Conservation (phyloP, 192 early-diverging fungal genomes). For the Lunasporangiospora selenospora region DNA sequence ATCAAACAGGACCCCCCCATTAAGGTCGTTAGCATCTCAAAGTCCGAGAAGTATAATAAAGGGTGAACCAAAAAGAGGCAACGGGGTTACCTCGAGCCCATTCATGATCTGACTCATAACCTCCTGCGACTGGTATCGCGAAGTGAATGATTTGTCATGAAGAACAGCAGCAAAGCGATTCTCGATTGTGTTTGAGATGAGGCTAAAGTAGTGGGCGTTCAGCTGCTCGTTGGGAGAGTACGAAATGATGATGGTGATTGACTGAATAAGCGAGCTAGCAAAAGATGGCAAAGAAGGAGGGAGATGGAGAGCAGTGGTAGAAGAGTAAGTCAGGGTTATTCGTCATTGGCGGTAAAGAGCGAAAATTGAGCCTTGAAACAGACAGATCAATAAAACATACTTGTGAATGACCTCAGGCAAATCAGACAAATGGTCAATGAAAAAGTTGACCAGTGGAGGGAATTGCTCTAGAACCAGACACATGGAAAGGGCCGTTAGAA, state of each 20-base stretch:
- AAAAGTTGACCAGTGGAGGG: conserved; percentile 63
- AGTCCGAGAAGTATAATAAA: conserved; percentile 1
- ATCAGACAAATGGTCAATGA: conserved; percentile 61
- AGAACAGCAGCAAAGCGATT: conserved; percentile 62
- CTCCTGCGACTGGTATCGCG: conserved; percentile 59
- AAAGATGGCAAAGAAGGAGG: too few species aligned
- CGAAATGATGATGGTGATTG: conserved; percentile 65
- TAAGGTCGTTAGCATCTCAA: background rate
- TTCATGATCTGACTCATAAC: conserved; percentile 67
- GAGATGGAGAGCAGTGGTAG: too few species aligned
- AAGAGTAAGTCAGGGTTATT: too few species aligned
- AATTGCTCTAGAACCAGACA: conserved; percentile 52
- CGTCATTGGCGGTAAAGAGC: too few species aligned
- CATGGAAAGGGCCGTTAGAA: background rate
- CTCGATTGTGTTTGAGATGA: conserved; percentile 65
- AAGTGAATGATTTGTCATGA: conserved; percentile 63
- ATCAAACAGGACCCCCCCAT: background rate
- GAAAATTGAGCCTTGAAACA: too few species aligned
- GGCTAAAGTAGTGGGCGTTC: conserved; percentile 62
- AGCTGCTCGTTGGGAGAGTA: conserved; percentile 55
- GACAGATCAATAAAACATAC: conserved; percentile 46
- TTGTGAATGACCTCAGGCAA: conserved; percentile 69
- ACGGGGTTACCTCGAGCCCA: conserved; percentile 64
- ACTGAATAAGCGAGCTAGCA: conserved; percentile 66
- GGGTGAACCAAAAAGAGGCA: too few species aligned